Conservation (phyloP, 2,329 filamentous ascomycete genomes). For the Leptographium radiaticola region DNA sequence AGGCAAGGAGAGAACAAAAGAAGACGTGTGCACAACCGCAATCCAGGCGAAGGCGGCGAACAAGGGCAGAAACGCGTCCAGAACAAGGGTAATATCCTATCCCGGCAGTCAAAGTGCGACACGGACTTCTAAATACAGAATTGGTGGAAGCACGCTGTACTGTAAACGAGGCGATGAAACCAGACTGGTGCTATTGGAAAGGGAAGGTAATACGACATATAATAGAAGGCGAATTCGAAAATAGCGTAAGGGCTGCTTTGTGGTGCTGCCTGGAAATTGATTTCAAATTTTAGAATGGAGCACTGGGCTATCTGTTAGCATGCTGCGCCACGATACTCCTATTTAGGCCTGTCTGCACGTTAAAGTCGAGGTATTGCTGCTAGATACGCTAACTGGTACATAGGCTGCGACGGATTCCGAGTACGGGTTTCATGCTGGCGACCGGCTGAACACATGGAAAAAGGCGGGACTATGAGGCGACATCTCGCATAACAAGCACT, state of each 20-base stretch:
- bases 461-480: not conserved
- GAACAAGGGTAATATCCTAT: constrained; percentile 2
- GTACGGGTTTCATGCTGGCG: not conserved
- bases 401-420: not conserved
- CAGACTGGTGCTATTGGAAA: not conserved
- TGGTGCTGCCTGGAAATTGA: not conserved
- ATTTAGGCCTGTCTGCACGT: not conserved
- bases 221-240: not conserved
- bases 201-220: not conserved
- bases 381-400: not conserved
- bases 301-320: not conserved
- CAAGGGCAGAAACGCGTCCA: constrained; percentile 9
- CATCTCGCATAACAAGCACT: not conserved
- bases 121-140: not conserved
- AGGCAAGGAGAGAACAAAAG: not conserved
- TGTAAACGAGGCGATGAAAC: not conserved
- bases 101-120: constrained; percentile 1
- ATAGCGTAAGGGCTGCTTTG: not conserved
- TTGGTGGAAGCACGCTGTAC: not conserved
- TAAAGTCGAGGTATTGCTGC: not conserved
- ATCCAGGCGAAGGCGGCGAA: constrained; percentile 9
- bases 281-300: not conserved
- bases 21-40: constrained; percentile 12
- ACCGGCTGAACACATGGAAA: not conserved
- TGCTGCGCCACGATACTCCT: constrained; percentile 3